These are phyloP conservation scores for Incumbomyces delicatus DNA, from an alignment of 2,329 filamentous ascomycete species.

Conservation along the genomic window DNA sequence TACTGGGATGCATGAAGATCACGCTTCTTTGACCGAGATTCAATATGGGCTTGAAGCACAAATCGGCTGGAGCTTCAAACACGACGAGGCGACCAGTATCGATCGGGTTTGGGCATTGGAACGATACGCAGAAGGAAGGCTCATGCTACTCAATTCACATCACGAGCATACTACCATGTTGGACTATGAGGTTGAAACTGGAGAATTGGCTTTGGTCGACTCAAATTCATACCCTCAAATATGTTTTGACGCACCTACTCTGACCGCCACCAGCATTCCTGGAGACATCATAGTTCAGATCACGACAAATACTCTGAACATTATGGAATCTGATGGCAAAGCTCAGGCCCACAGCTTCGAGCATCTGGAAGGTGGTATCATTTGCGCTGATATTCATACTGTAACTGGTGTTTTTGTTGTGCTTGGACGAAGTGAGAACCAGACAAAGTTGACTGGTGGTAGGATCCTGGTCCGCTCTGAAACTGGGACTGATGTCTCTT, in stretches of 20 bases:
- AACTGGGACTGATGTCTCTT: neutral
- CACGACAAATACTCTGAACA: constrained; percentile 21
- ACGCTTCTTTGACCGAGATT: constrained; percentile 58
- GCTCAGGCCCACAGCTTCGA: neutral
- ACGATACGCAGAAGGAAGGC: constrained; percentile 24
- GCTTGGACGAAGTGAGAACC: neutral
- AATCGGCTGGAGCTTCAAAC: constrained; percentile 40
- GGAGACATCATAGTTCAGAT: constrained; percentile 33
- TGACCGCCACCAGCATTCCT: constrained; percentile 32
- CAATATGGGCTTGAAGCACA: constrained; percentile 61
- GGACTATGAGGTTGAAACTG: constrained; percentile 28
- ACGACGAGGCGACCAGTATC: constrained; percentile 32
- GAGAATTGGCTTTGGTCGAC: constrained; percentile 31
- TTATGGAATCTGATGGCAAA: constrained; percentile 2
- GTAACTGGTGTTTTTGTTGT: neutral
- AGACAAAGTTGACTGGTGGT: neutral
- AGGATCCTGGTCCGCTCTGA: neutral
- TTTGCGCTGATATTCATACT: constrained; percentile 1
- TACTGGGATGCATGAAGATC: constrained; percentile 27
- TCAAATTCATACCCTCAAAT: constrained; percentile 29
- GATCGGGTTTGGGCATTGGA: constrained; percentile 36
- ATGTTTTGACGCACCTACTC: constrained; percentile 32
- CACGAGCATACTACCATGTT: constrained; percentile 32
- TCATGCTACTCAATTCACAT: constrained; percentile 34
- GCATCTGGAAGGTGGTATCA: neutral